Evolutionary conservation across 2,329 filamentous ascomycete genomes (phyloP), one percentile per base, ranked within the genome.

Genomic region (Xylariaceae sp.): DNA sequence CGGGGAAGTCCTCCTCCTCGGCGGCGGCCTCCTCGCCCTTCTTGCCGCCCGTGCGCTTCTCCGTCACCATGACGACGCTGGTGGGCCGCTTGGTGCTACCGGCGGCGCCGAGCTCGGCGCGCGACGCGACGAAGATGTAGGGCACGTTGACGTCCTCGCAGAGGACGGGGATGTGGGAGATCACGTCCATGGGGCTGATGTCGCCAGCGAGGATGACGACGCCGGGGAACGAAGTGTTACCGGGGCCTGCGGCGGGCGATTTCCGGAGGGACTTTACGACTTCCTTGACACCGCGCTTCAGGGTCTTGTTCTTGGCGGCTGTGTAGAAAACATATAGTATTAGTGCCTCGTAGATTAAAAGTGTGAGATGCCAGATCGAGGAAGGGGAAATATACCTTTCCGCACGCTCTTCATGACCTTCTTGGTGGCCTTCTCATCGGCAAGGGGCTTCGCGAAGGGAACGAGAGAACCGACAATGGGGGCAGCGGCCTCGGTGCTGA

Each of bases 131-230:
- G 76, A 95, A 99, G 76, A 99, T 86, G 79, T 97, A 99, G 39
- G 94, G 94, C 62, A 97, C 90, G 77, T 90, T 90, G 82, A 97
- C 92, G 78, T 97, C 93, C 80, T 99, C 94, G 83, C 94, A 97
- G 60, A 97, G 88, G 59, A 99, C 90, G 70, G 94, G 94, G 67
- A 99, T 90, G 79, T 99, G 94, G 62, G 90, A 94, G 79, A 99
- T 97, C 74, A 99, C 94, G 76, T 99, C 94, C 87, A 94, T 93
- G 66, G 94, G 94, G 56, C 90, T 96, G 80, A 99, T 97, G 77
- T 99, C 94, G 69, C 90, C 94, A 42, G 94, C 94, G 68, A 99
- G 90, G 74, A 99, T 82, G 70, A 97, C 91, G 67, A 99, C 83
- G 67, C 86, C 83, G 50, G 89, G 87, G 71, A 86, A 80, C 56